Evolutionary conservation across 1,139 yeast genomes (phyloP).

Genomic region (Candida freyschussii): DNA sequence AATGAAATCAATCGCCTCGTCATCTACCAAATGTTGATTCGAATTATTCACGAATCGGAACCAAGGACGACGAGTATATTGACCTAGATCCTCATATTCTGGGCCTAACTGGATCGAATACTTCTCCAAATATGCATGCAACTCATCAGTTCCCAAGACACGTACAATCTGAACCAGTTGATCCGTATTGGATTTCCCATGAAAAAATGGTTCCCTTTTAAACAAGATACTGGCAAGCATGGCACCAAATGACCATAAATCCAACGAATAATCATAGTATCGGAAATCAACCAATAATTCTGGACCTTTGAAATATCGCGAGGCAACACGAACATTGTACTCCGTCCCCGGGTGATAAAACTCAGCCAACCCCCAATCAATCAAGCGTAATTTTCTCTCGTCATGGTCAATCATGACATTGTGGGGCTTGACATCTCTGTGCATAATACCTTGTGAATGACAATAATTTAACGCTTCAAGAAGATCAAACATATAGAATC

Average conservation of each 20-base stretch:
- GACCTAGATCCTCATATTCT: constrained; percentile 68
- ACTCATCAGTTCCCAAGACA: constrained; percentile 68
- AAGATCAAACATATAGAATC: constrained; percentile 65
- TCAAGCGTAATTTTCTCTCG: constrained; percentile 56
- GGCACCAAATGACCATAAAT: constrained; percentile 80
- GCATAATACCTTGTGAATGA: constrained; percentile 82
- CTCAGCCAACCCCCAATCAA: constrained; percentile 85
- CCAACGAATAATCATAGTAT: constrained; percentile 74
- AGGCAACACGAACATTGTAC: constrained; percentile 76
- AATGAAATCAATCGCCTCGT: constrained; percentile 61
- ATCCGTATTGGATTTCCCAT: constrained; percentile 75
- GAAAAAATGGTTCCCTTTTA: constrained; percentile 72
- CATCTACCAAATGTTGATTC: constrained; percentile 50
- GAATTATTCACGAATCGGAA: constrained; percentile 47
- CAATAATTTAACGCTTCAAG: constrained; percentile 69
- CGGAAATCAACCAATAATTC: constrained; percentile 69
- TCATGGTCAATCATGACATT: constrained; percentile 78
- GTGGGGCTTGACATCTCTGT: constrained; percentile 81
- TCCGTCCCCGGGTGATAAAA: constrained; percentile 76
- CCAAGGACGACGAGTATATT: constrained; percentile 68
- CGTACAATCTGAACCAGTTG: constrained; percentile 76
- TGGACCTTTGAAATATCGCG: constrained; percentile 78
- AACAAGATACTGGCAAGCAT: constrained; percentile 74
- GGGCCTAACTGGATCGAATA: constrained; percentile 56
- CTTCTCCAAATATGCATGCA: constrained; percentile 54